Conservation (phyloP, 768 basidiomycete species). For the Steccherinum ochraceum region DNA sequence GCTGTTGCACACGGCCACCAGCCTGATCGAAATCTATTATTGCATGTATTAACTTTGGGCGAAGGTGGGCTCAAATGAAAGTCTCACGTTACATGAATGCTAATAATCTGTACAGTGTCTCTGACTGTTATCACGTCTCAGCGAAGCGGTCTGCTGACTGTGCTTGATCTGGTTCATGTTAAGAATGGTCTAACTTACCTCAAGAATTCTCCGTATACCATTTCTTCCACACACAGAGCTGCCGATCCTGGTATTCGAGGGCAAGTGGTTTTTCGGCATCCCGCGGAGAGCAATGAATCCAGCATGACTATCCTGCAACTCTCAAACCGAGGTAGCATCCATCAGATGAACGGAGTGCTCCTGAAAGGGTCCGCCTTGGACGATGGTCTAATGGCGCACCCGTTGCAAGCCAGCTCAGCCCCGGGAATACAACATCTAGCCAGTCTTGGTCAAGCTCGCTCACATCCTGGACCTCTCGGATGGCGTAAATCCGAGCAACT, state of each 20-base stretch:
- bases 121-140: slow-evolving; percentile 56
- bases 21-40: slow-evolving; percentile 51
- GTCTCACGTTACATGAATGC: not conserved
- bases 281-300: slow-evolving; percentile 16
- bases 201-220: slow-evolving; percentile 67
- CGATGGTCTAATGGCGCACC: not conserved
- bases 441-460: not conserved
- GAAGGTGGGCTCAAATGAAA: slow-evolving; percentile 22
- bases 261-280: slow-evolving; percentile 24
- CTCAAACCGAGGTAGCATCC: slow-evolving; percentile 40
- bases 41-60: slow-evolving; percentile 30
- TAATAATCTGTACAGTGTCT: slow-evolving; percentile 31
- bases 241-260: slow-evolving; percentile 23
- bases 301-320: slow-evolving; percentile 39
- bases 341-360: slow-evolving; percentile 38
- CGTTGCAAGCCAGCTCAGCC: no score
- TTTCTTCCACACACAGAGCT: slow-evolving; percentile 36
- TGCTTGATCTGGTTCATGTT: slow-evolving; percentile 54
- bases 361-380: no score
- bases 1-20: slow-evolving; percentile 55
- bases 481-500: slow-evolving; percentile 37
- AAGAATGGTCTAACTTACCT: slow-evolving; percentile 22
- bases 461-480: slow-evolving; percentile 38
- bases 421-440: not conserved
- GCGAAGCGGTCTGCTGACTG: slow-evolving; percentile 48